phyloP scores from a whole-genome alignment of 768 basidiomycete species.

The Russula dissimulans region DNA sequence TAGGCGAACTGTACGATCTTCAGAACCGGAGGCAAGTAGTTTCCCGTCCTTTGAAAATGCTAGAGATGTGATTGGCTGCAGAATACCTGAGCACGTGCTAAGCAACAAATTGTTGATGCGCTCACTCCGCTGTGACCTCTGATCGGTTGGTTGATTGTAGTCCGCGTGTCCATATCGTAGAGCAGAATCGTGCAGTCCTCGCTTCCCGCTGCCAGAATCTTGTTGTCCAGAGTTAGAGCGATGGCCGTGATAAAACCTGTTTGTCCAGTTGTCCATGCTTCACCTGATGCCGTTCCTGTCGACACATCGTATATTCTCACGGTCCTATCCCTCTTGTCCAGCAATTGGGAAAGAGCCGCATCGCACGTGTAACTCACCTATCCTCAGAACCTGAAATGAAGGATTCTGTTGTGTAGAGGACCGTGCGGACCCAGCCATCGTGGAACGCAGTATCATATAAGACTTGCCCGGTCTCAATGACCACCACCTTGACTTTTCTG shows the following conservation, averaged over 20 bases:
- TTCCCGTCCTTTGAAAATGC: slow-evolving; percentile 3
- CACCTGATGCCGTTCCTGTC: slow-evolving; percentile 1
- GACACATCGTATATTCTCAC: slow-evolving; percentile 10
- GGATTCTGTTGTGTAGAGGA: not conserved
- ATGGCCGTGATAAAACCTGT: slow-evolving; percentile 11
- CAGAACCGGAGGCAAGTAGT: slow-evolving; percentile 1
- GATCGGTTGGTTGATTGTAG: not conserved
- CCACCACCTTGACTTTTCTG: slow-evolving; percentile 6
- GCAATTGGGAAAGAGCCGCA: not conserved
- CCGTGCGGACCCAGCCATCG: slow-evolving; percentile 5
- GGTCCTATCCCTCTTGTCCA: not conserved
- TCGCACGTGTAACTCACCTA: not conserved
- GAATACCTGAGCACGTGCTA: not conserved
- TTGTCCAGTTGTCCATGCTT: slow-evolving; percentile 11
- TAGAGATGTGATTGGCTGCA: not conserved
- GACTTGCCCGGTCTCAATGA: not conserved
- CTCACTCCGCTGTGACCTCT: slow-evolving; percentile 8
- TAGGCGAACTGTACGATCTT: slow-evolving; percentile 5
- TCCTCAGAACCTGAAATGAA: slow-evolving; percentile 9
- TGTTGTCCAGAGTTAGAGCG: slow-evolving; percentile 24
- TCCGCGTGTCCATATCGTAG: slow-evolving; percentile 5
- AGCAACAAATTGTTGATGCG: not conserved
- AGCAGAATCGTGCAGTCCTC: slow-evolving; percentile 3
- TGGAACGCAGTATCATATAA: slow-evolving; percentile 11
- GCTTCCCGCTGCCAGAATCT: slow-evolving; percentile 17